phyloP scores from a whole-genome alignment of 345 rosid species.

The Euphorbia lathyris region DNA sequence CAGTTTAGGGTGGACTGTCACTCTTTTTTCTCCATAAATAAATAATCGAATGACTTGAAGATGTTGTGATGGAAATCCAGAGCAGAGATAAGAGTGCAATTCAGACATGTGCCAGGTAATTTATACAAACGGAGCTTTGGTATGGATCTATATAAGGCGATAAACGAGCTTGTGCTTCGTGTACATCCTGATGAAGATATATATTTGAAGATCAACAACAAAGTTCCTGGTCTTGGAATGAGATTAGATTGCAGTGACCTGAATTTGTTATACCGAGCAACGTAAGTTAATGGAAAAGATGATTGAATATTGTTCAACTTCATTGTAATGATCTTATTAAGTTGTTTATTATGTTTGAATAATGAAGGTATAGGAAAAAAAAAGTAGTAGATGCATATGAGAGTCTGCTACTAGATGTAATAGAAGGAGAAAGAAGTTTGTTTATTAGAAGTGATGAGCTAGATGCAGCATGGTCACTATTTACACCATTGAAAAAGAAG shows the following conservation, averaged over 20 bases:
- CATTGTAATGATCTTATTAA: too few relatives aligned
- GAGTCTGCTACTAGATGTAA: slow-evolving; percentile 78
- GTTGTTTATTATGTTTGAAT: background rate
- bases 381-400: slow-evolving; percentile 94
- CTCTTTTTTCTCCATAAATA: background rate
- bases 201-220: slow-evolving; percentile 90
- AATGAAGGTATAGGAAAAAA: slow-evolving; percentile 59
- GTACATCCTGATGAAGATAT: slow-evolving; percentile 97
- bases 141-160: slow-evolving; percentile 69
- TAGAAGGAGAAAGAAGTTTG: slow-evolving; percentile 76
- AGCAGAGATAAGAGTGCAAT: too few relatives aligned
- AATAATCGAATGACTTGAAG: background rate
- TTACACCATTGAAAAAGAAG: slow-evolving; percentile 69
- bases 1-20: too few relatives aligned
- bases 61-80: slow-evolving; percentile 11
- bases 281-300: too few relatives aligned
- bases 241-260: slow-evolving; percentile 86
- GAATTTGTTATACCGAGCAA: too few relatives aligned
- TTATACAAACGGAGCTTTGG: too few relatives aligned
- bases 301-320: too few relatives aligned
- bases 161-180: slow-evolving; percentile 82
- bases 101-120: too few relatives aligned
- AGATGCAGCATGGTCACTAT: slow-evolving; percentile 78
- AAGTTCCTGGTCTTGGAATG: slow-evolving; percentile 97
- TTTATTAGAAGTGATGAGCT: slow-evolving; percentile 92